Percentiles rank a stretch among this genome's conserved stretches.
phyloP scores from a whole-genome alignment of 768 basidiomycete genomes.

The Cystobasidium tubakii region DNA sequence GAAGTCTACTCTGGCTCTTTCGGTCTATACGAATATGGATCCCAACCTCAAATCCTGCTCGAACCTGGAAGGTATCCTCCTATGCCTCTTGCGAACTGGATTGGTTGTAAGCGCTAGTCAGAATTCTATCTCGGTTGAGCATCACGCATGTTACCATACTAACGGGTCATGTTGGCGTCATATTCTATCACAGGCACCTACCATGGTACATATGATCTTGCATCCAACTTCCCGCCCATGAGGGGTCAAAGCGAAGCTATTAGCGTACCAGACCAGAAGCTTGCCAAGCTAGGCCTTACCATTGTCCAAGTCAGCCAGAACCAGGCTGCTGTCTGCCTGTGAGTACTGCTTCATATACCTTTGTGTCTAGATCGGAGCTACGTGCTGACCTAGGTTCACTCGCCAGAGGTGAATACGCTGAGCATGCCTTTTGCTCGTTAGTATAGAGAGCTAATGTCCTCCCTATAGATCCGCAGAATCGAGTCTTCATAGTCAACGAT shows the following conservation, averaged over 20 bases:
- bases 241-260: conserved; percentile 47
- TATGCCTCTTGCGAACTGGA: conserved; percentile 57
- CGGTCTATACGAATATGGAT: conserved; percentile 75
- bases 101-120: neutral
- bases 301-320: conserved; percentile 85
- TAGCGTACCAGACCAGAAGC: conserved; percentile 52
- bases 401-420: neutral
- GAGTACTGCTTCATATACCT: conserved; percentile 51
- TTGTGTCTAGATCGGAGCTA: conserved; percentile 60
- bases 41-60: conserved; percentile 68
- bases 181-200: neutral
- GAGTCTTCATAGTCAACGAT: conserved; percentile 62
- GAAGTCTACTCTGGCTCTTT: conserved; percentile 67
- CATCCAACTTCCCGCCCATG: conserved; percentile 49
- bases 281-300: conserved; percentile 56
- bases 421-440: conserved; percentile 50
- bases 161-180: too few relatives aligned
- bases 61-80: conserved; percentile 71
- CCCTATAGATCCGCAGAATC: conserved; percentile 53
- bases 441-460: conserved; percentile 14
- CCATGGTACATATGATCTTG: conserved; percentile 22
- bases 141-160: too few relatives aligned
- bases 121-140: too few relatives aligned
- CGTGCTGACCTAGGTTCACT: conserved; percentile 51
- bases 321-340: conserved; percentile 51